Conservation (phyloP, 2,329 filamentous ascomycete species). For the Epichloe typhina region DNA sequence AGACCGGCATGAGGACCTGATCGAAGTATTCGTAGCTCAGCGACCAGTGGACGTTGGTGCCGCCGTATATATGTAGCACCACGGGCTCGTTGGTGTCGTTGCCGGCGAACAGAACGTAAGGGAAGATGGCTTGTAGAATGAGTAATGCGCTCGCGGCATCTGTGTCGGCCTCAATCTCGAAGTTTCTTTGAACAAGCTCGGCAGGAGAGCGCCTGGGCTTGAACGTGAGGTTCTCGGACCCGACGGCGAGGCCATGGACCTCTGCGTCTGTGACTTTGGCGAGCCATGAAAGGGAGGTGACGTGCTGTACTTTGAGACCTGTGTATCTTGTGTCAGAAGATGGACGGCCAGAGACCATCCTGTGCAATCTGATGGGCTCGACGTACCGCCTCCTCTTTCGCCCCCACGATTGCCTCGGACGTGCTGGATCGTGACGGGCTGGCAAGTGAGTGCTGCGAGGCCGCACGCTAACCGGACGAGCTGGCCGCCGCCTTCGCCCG, state of each 20-base stretch:
- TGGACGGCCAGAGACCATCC: too few relatives aligned
- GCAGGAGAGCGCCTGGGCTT: conserved; percentile 26
- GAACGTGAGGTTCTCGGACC: conserved; percentile 37
- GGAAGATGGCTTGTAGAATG: conserved; percentile 47
- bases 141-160: conserved; percentile 41
- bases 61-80: conserved; percentile 39
- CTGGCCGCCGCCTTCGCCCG: conserved; percentile 50
- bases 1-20: conserved; percentile 43
- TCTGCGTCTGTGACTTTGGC: conserved; percentile 37
- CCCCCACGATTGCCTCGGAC: conserved; percentile 40
- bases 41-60: conserved; percentile 46
- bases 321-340: not conserved
- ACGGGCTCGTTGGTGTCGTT: conserved; percentile 29
- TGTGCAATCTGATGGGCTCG: not conserved
- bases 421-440: conserved; percentile 38
- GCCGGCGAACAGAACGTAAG: conserved; percentile 43
- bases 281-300: conserved; percentile 41
- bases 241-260: conserved; percentile 35
- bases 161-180: conserved; percentile 36
- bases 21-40: conserved; percentile 49
- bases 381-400: conserved; percentile 15
- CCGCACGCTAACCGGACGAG: conserved; percentile 42
- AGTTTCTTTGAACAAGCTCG: conserved; percentile 26
- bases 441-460: conserved; percentile 41
- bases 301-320: conserved; percentile 50